Conservation (phyloP, 176 grass and related monocot species). For the Avena eriantha region DNA sequence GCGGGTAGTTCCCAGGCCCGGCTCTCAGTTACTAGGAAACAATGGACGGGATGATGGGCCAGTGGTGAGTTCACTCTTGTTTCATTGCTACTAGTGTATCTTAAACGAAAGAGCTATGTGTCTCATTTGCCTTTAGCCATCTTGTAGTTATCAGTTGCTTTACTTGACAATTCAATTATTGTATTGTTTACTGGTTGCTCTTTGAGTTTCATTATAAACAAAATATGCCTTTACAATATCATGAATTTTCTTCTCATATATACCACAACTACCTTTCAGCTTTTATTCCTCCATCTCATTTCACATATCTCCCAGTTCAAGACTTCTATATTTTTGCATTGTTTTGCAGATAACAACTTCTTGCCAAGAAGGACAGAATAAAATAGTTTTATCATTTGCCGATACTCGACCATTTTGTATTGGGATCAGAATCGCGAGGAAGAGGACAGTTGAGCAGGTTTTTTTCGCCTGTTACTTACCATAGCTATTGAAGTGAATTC, state of each 20-base stretch:
- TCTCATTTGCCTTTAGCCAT: conserved; percentile 7
- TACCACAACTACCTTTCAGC: not conserved
- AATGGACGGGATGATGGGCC: conserved; percentile 71
- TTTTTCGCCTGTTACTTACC: not conserved
- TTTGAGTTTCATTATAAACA: not conserved
- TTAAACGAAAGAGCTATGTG: not conserved
- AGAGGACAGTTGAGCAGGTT: conserved; percentile 54
- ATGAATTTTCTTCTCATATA: not conserved
- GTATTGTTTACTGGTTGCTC: too few species aligned
- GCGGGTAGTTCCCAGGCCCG: conserved; percentile 52
- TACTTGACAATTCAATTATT: not conserved
- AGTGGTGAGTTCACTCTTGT: conserved; percentile 49
- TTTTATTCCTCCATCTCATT: not conserved
- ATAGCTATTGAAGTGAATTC: not conserved
- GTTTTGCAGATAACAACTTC: conserved; percentile 56
- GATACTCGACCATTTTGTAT: conserved; percentile 67
- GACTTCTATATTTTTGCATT: not conserved
- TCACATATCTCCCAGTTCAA: not conserved
- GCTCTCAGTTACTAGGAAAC: conserved; percentile 57
- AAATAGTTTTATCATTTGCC: conserved; percentile 60
- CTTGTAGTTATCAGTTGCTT: not conserved
- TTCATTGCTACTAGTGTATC: conserved; percentile 11
- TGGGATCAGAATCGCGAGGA: conserved; percentile 61
- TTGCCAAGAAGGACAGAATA: conserved; percentile 63
- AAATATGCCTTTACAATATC: not conserved